Conservation (phyloP, 352 stramenopile species). For the Pythium aphanidermatum region DNA sequence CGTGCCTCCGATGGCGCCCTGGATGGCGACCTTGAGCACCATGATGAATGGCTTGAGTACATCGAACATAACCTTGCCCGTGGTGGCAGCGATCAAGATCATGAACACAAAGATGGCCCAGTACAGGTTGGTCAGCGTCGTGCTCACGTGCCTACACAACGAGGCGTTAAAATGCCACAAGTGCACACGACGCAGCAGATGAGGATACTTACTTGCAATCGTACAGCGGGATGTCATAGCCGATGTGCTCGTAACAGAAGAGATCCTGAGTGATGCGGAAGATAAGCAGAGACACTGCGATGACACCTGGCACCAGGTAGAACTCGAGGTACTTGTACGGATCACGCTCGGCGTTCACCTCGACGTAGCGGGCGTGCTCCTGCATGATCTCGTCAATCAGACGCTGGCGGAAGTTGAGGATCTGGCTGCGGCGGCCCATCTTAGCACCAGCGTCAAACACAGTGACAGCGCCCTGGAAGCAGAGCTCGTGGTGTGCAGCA, state of each 20-base stretch:
- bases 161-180: not conserved
- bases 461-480: slow-evolving; percentile 70
- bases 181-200: too few species aligned
- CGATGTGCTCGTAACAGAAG: slow-evolving; percentile 79
- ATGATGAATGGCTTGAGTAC: slow-evolving; percentile 69
- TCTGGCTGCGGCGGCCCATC: slow-evolving; percentile 91
- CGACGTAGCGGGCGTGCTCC: slow-evolving; percentile 87
- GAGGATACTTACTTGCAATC: slow-evolving; percentile 82
- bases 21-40: slow-evolving; percentile 59
- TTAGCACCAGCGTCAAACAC: slow-evolving; percentile 94
- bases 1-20: slow-evolving; percentile 31
- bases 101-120: slow-evolving; percentile 87
- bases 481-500: slow-evolving; percentile 81
- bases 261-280: slow-evolving; percentile 84
- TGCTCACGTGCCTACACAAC: slow-evolving; percentile 68
- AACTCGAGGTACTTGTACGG: slow-evolving; percentile 93
- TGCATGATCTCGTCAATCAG: slow-evolving; percentile 88
- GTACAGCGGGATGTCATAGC: slow-evolving; percentile 84
- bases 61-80: slow-evolving; percentile 82
- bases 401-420: slow-evolving; percentile 80
- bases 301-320: slow-evolving; percentile 89
- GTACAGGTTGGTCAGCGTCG: slow-evolving; percentile 80
- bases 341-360: slow-evolving; percentile 94
- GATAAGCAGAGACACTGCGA: slow-evolving; percentile 88
- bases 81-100: slow-evolving; percentile 78